These are phyloP conservation scores for Saccharomycopsis babjevae DNA, from an alignment of 805 yeast genomes.

Conservation along the genomic window DNA sequence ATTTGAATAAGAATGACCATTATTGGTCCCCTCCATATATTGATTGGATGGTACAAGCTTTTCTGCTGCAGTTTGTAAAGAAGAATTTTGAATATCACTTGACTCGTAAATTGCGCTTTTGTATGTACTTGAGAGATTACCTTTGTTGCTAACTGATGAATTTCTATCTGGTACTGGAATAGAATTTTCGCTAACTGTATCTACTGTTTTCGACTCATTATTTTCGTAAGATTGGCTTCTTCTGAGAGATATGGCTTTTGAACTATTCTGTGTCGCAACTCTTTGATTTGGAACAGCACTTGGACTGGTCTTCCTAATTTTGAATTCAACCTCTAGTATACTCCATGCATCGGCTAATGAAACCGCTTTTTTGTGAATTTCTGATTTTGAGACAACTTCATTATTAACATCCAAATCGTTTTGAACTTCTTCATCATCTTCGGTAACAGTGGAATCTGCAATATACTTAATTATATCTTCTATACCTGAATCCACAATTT, in stretches of 20 bases:
- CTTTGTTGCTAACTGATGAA: not conserved
- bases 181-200: not conserved
- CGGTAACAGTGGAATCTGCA: constrained; percentile 6
- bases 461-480: constrained; percentile 50
- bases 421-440: not conserved
- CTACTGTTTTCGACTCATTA: not conserved
- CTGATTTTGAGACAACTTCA: not conserved
- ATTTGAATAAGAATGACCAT: not conserved
- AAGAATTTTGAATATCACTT: no score
- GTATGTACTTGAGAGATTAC: not conserved
- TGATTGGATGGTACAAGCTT: not conserved
- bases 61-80: no score
- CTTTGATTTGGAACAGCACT: not conserved
- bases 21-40: not conserved
- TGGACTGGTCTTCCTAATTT: not conserved
- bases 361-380: not conserved
- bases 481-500: constrained; percentile 63
- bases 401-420: not conserved
- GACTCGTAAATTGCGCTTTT: not conserved
- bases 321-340: not conserved
- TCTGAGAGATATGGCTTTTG: not conserved
- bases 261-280: not conserved
- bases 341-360: not conserved
- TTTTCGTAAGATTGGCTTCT: not conserved
- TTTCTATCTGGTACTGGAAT: not conserved